Base-by-base conservation (phyloP, 1,139 yeast genomes). In the Maudiozyma humilis region DNA sequence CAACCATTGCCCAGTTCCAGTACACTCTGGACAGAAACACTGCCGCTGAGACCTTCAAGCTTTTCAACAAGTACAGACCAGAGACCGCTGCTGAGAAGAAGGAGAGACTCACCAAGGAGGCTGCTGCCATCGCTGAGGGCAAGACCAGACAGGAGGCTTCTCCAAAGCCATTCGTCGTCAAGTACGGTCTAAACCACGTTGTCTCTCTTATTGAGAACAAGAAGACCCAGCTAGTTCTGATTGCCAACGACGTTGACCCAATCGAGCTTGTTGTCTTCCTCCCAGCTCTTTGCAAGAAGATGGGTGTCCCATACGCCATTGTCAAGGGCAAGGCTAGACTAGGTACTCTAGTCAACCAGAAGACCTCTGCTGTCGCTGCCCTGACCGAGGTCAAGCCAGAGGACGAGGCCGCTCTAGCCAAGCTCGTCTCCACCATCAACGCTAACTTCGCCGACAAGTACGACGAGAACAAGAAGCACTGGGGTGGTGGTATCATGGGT, bases 401-500 rank as follows among this genome's bases (percentile, higher is more conserved):
- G 70, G 97, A 91, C 72, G 93, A 87, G 76, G 79, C 95, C 67
- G 89, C 87, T 67, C 81, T 89, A 63, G 86, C 96, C 59, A 84
- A 87, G 72, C 79, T 89, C 65, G 78, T 89, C 62, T 82, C 96
- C 51, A 83, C 97, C 67, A 79, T 91, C 70, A 81, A 86, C 73
- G 82, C 94, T 59, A 88, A 87, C 91, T 89, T 81, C 73, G 70
- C 73, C 62, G 94, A 85, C 67, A 86, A 87, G 75, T 86, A 82
- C 82, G 96, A 89, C 66, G 96, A 89, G 62, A 68, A 77, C 70
- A 89, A 94, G 79, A 87, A 86, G 76, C 95, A 87, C 82, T 89
- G 97, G 97, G 97, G 97, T 80, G 97, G 98, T 78, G 97, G 97
- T 79, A 68, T 85, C 71, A 76, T 91, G 78, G 96, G 97, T 70